Evolutionary conservation across 2,329 filamentous ascomycete genomes (phyloP).

Genomic region (Diaporthe caulivora): DNA sequence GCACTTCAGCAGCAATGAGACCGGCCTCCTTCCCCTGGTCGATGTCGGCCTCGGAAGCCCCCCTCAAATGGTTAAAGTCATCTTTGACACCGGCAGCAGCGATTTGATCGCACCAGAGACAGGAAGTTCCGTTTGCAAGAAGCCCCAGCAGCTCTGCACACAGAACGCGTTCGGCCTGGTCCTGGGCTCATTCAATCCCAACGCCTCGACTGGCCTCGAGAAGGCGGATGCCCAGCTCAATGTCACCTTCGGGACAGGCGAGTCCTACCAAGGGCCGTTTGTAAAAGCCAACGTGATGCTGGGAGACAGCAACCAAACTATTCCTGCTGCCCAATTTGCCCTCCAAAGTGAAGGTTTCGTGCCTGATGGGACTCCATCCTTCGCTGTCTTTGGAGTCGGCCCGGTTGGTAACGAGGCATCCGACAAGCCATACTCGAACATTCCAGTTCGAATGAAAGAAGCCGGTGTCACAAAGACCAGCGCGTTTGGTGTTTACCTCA

Average conservation of each 20-base stretch:
- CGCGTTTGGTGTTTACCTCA: not conserved
- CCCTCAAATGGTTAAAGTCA: not conserved
- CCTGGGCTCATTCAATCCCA: not conserved
- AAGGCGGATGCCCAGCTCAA: not conserved
- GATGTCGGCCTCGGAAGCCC: not conserved
- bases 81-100: slow-evolving; percentile 1
- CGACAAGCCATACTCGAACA: not conserved
- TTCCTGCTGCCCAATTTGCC: not conserved
- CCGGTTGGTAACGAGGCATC: not conserved
- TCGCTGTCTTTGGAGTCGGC: not conserved
- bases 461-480: slow-evolving; percentile 4
- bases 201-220: not conserved
- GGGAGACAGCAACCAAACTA: not conserved
- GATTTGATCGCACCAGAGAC: slow-evolving; percentile 1
- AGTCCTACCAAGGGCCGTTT: not conserved
- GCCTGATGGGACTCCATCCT: not conserved
- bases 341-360: not conserved
- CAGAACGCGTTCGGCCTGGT: slow-evolving; percentile 2
- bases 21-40: not conserved
- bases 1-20: not conserved
- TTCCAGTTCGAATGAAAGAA: not conserved
- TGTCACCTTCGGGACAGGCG: not conserved
- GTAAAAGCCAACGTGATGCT: not conserved
- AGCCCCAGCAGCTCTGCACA: not conserved
- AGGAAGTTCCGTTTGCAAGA: not conserved